Conservation (phyloP, 2,329 filamentous ascomycete genomes). For the Coniochaeta pulveracea region DNA sequence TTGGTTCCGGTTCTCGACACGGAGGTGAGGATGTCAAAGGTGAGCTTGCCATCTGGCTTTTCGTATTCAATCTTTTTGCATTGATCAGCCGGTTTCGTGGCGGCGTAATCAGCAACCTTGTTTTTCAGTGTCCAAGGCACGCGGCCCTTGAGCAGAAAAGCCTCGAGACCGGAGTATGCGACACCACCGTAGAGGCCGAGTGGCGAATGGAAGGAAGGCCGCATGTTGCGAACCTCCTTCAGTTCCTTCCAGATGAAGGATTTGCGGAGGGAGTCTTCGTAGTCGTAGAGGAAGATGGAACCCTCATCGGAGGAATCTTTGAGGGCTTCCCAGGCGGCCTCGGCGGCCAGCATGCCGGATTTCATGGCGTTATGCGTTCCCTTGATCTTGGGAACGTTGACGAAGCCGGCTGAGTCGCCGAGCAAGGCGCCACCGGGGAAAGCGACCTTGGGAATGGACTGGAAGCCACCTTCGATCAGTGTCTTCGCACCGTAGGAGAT, state of each 20-base stretch:
- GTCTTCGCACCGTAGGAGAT: constrained; percentile 92
- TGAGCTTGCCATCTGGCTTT: constrained; percentile 91
- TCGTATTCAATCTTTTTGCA: constrained; percentile 89
- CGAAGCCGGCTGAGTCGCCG: constrained; percentile 89
- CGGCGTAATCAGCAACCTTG: constrained; percentile 61
- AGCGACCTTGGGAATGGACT: constrained; percentile 92
- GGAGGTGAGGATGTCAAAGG: constrained; percentile 91
- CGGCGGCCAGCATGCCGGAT: constrained; percentile 90
- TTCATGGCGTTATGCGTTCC: constrained; percentile 97
- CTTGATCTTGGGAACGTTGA: constrained; percentile 98
- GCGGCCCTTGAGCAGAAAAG: constrained; percentile 74
- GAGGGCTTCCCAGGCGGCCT: constrained; percentile 76
- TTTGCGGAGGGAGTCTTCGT: constrained; percentile 77
- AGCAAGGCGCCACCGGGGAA: constrained; percentile 95
- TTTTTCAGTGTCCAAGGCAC: constrained; percentile 90
- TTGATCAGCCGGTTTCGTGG: constrained; percentile 69
- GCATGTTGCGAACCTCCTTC: constrained; percentile 92
- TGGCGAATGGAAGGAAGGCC: constrained; percentile 82
- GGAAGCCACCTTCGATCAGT: constrained; percentile 88
- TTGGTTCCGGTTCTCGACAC: constrained; percentile 94
- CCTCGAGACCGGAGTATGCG: constrained; percentile 85
- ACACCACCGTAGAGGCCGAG: constrained; percentile 85
- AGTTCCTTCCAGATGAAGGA: constrained; percentile 91
- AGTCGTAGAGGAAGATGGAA: constrained; percentile 85
- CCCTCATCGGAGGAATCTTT: constrained; percentile 39